Evolutionary conservation across 164 flowering plant genomes (phyloP).

Genomic region (Chloranthus sessilifolius): DNA sequence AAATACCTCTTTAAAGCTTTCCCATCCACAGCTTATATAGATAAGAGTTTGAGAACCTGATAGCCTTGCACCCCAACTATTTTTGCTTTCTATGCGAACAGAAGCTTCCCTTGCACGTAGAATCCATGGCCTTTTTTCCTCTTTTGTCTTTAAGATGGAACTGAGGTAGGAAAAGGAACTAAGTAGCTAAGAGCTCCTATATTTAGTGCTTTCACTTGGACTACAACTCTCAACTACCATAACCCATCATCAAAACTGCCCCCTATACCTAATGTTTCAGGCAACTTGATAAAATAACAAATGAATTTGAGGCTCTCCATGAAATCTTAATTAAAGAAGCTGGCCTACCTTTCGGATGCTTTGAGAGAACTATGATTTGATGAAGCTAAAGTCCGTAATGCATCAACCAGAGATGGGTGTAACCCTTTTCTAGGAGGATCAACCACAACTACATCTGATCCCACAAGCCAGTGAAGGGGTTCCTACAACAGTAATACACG

Average conservation of each 20-base stretch:
- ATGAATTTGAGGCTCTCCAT: too few relatives aligned
- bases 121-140: conserved; percentile 95
- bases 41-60: conserved; percentile 73
- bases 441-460: conserved; percentile 83
- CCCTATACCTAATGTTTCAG: too few relatives aligned
- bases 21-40: conserved; percentile 98
- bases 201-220: too few relatives aligned
- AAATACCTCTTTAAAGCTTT: conserved; percentile 88
- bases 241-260: too few relatives aligned
- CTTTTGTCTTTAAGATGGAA: conserved; percentile 34
- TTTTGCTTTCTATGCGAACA: conserved; percentile 44
- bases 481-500: conserved; percentile 39
- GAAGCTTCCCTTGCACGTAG: conserved; percentile 73
- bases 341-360: conserved; percentile 42
- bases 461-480: conserved; percentile 80
- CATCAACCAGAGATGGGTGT: conserved; percentile 57
- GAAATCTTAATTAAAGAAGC: neutral
- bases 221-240: too few relatives aligned
- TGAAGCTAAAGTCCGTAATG: conserved; percentile 40
- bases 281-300: too few relatives aligned
- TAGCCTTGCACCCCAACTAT: conserved; percentile 27
- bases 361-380: conserved; percentile 30
- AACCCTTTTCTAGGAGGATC: conserved; percentile 98
- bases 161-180: too few relatives aligned
- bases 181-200: too few relatives aligned